Conservation (phyloP, 208 protist species). For the Leishmania lainsoni region DNA sequence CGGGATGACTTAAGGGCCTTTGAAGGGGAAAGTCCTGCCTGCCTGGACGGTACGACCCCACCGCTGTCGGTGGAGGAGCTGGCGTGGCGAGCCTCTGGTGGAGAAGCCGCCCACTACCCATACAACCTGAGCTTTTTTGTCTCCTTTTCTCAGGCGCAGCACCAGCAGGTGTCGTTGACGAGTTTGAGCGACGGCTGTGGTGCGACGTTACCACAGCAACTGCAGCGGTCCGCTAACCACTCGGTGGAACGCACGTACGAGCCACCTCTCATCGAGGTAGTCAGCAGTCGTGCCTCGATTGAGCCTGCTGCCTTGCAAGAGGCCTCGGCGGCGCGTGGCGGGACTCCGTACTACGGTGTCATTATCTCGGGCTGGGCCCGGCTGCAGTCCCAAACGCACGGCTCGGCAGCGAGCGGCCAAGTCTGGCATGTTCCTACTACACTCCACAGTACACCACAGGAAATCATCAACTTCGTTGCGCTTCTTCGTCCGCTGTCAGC, state of each 20-base stretch:
- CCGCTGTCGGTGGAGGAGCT: conserved; percentile 20
- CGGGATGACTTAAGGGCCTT: conserved; percentile 1
- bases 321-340: conserved; percentile 23
- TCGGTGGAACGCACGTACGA: not conserved
- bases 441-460: conserved; percentile 72
- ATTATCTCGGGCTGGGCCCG: conserved; percentile 80
- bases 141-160: conserved; percentile 27
- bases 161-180: not conserved
- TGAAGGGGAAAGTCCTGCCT: not conserved
- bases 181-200: not conserved
- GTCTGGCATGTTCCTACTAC: conserved; percentile 75
- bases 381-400: conserved; percentile 25
- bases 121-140: conserved; percentile 44
- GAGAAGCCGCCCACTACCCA: conserved; percentile 37
- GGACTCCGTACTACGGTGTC: conserved; percentile 66
- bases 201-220: not conserved
- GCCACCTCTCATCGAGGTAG: conserved; percentile 63
- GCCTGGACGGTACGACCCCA: not conserved
- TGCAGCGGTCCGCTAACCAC: not conserved
- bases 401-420: conserved; percentile 9
- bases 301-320: conserved; percentile 31
- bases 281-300: conserved; percentile 45
- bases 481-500: conserved; percentile 61
- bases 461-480: conserved; percentile 74
- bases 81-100: conserved; percentile 30